Base-by-base conservation (phyloP, 2,329 filamentous ascomycete genomes). In the Botrytis tulipae region DNA sequence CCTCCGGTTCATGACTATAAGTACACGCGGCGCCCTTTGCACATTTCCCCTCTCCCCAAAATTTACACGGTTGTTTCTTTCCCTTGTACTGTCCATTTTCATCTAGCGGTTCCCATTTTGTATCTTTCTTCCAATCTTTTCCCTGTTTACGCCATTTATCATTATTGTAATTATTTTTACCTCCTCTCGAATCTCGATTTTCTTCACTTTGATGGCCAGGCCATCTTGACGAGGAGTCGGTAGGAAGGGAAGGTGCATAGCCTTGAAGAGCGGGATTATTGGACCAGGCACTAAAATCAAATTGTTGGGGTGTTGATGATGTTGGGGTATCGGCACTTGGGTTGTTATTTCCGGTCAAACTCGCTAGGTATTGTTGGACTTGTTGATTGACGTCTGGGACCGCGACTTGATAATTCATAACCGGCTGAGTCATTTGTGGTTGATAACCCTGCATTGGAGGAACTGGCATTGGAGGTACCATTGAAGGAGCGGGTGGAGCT, bases 1-100 rank as follows among this genome's bases (percentile, higher is more conserved):
- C 66, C 4, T 68, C 66, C 22, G 66, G 66, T 20, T 92, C 90
- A 79, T 94, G 92, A 73, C 91, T 86, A 81, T 91, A 94, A 3
- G 91, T 93, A 83, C 92, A 93, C 78, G 90, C 89, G 51, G 91
- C 90, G 35, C 92, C 92, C 80, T 93, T 91, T 10, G 88, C 89
- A 82, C 92, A 93, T 79, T 90, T 90, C 22, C 91, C 91, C 79
- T 92, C 88, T 73, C 88, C 86, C 85, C 86, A 93, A 81, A 93
- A 94, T 32, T 87, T 87, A 81, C 92, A 93, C 8, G 90, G 86
- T 79, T 92, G 90, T 61, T 90, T 92, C 72, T 90, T 89, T 85
- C 87, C 78, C 74, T 80, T 81, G 69, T 82, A 81, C 78, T 91
- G 77, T 44, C 79, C 79, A 67, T 78, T 78, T 57, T 79, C 78